Evolutionary conservation across 1,284 basidiomycete species (phyloP), one percentile per base, ranked within the genome.

Genomic region (Apiotrichum domesticum): DNA sequence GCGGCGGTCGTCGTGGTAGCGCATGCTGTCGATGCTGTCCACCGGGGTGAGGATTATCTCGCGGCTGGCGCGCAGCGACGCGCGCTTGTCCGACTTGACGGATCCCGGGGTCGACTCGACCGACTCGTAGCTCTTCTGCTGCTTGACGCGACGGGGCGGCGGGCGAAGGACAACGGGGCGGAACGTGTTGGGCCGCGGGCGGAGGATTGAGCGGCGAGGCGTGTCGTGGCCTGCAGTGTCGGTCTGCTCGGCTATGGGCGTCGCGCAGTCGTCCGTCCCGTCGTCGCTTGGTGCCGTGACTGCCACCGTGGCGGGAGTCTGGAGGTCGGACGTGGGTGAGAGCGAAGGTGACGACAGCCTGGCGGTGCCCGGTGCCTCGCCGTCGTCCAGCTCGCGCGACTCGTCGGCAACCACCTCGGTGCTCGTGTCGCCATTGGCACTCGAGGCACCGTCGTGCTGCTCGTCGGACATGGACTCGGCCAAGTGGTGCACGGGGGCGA

Each of bases 81-180:
- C 11, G 5, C 45, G 45, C 44, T 9, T 9, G 33, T 46, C 35
- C 29, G 3, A 10, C 37, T 51, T 35, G 21, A 29, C 6, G 3
- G 37, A n/a, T 5, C 32, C 9, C 14, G 45, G 41, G 6, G n/a
- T 29, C 14, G 49, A 44, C 13, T 51, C 48, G 47, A 62, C 54
- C 44, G 46, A 50, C 49, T 62, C 61, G 55, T 62, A 62, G 52
- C 57, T 58, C 54, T 55, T 58, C 57, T 62, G 58, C 52, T 62
- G 61, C 14, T 46, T 54, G n/a, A 62, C 57, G n/a, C 55, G 52
- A 35, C 61, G 61, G 6, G 61, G 61, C 13, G 61, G 61, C 3
- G 60, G 60, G 6, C 61, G 57, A 21, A 62, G 57, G 34, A 62
- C 61, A 40, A 62, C 46, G 4, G 54, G 41, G 11, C 61, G 61